Conservation (phyloP, 148 eudicot species). For the Rhododendron kiyosumense region DNA sequence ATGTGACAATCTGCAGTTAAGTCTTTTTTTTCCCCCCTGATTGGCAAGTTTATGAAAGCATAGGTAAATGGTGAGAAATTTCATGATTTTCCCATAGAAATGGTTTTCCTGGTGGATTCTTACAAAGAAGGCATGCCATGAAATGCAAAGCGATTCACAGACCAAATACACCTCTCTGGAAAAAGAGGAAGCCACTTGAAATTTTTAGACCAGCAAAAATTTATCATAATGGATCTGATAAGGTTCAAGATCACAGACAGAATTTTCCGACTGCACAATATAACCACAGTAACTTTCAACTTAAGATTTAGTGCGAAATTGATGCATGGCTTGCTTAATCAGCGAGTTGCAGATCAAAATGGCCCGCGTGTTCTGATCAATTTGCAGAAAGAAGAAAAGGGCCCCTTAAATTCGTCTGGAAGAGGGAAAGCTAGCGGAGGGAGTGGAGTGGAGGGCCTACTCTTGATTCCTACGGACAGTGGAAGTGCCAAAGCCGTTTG, state of each 20-base stretch:
- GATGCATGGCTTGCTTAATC: background rate
- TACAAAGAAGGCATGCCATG: background rate
- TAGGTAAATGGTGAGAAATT: background rate
- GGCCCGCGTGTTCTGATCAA: constrained; percentile 31
- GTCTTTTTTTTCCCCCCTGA: too few relatives aligned
- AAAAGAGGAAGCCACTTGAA: background rate
- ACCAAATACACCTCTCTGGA: background rate
- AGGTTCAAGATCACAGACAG: background rate
- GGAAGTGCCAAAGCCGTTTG: constrained; percentile 74
- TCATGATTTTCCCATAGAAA: background rate
- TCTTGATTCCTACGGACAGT: constrained; percentile 12
- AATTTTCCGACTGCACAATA: background rate
- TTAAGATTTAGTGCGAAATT: background rate
- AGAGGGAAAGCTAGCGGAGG: constrained; percentile 61
- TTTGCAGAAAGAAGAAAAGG: constrained; percentile 51
- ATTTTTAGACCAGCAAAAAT: background rate
- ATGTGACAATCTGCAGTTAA: too few relatives aligned
- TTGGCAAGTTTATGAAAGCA: background rate
- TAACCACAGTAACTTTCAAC: background rate
- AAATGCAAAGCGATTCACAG: background rate
- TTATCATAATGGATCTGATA: background rate
- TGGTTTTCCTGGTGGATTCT: background rate
- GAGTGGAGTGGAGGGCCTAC: constrained; percentile 27
- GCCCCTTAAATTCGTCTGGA: constrained; percentile 45
- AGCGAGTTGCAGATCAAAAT: constrained; percentile 9